A percentile compares a stretch with the other conserved stretches of the same genome.
phyloP scores from a whole-genome alignment of 2,329 filamentous ascomycete genomes.

The Fusarium euwallaceae region DNA sequence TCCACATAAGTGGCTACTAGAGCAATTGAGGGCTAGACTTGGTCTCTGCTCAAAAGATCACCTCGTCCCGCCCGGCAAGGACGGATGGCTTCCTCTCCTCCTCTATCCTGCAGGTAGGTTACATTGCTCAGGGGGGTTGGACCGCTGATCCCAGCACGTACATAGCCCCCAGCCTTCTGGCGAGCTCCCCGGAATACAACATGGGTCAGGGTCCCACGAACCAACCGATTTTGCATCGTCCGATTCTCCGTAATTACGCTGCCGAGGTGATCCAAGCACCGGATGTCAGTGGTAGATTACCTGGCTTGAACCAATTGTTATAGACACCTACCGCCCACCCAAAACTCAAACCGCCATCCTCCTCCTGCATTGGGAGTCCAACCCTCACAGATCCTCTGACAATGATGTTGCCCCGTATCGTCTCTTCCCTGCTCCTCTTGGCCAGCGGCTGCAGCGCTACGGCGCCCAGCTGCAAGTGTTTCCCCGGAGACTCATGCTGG shows the following conservation, averaged over 20 bases:
- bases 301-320: neutral
- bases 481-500: conserved; percentile 66
- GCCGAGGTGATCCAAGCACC: neutral
- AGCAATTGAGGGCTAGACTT: neutral
- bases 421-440: conserved; percentile 5
- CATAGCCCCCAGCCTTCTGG: neutral
- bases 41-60: neutral
- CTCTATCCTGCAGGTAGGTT: neutral
- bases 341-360: neutral
- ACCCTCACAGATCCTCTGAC: neutral
- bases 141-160: neutral
- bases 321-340: neutral
- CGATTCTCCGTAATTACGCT: neutral
- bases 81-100: neutral
- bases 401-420: conserved; percentile 1
- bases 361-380: neutral
- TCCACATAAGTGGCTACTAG: neutral
- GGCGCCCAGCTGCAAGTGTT: conserved; percentile 18
- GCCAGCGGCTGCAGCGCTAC: neutral
- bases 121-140: neutral
- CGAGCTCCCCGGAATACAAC: neutral
- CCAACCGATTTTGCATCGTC: neutral
- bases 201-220: neutral
- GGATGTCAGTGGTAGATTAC: neutral
- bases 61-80: neutral